phyloP scores from a whole-genome alignment of 2,329 filamentous ascomycete genomes.

The Graphiopsis chlorocephala region DNA sequence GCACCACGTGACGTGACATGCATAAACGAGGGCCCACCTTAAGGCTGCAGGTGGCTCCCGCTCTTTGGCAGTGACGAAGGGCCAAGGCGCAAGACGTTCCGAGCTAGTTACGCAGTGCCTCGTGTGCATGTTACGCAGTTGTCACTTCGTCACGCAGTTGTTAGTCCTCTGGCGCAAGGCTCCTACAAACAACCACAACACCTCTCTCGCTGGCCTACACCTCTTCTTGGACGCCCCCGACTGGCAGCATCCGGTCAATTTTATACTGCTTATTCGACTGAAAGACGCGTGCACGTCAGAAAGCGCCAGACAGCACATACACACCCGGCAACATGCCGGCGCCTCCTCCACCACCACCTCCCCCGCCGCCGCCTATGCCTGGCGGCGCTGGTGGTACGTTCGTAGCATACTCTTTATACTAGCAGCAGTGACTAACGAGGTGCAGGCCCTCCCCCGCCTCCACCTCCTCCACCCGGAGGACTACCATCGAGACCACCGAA shows the following conservation, averaged over 20 bases:
- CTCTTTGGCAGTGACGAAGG: conserved; percentile 7
- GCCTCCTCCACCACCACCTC: conserved; percentile 62
- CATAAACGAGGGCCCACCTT: neutral
- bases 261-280: neutral
- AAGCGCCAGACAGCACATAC: neutral
- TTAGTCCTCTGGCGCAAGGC: neutral
- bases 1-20: neutral
- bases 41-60: neutral
- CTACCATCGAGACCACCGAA: conserved; percentile 59
- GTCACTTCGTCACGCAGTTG: too few species aligned
- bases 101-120: neutral
- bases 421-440: neutral
- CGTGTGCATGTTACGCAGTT: neutral
- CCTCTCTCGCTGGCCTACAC: neutral
- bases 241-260: neutral
- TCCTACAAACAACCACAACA: neutral
- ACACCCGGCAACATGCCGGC: conserved; percentile 7
- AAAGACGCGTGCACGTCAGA: neutral
- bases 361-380: conserved; percentile 60
- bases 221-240: neutral
- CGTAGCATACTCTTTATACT: neutral
- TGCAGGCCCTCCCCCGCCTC: conserved; percentile 56
- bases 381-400: conserved; percentile 50
- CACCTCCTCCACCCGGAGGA: conserved; percentile 58
- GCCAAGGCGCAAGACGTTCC: neutral